Percentiles rank a stretch among this genome's conserved stretches.
phyloP scores from a whole-genome alignment of 805 yeast genomes.

The Candida koratica region DNA sequence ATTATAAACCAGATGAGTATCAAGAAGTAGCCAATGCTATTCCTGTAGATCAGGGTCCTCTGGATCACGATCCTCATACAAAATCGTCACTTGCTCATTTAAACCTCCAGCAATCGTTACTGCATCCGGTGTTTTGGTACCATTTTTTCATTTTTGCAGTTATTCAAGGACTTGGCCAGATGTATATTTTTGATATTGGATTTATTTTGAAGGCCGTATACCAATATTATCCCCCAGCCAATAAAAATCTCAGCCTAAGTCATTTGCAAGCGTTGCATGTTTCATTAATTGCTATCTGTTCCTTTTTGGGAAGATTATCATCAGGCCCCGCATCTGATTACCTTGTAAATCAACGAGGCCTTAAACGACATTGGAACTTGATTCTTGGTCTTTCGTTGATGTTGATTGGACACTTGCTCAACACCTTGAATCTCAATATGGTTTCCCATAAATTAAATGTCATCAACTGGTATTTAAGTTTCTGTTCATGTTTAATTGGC shows the following conservation, averaged over 20 bases:
- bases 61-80: conserved; percentile 1
- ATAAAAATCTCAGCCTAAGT: conserved; percentile 15
- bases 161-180: conserved; percentile 36
- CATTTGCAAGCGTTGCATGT: conserved; percentile 32
- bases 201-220: conserved; percentile 28
- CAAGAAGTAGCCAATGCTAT: conserved; percentile 10
- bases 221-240: conserved; percentile 16
- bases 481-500: conserved; percentile 27
- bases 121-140: conserved; percentile 29
- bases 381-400: conserved; percentile 26
- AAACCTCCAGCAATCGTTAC: conserved; percentile 20
- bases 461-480: conserved; percentile 20
- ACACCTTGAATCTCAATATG: conserved; percentile 16
- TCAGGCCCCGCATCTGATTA: conserved; percentile 32
- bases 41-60: conserved; percentile 1
- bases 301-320: conserved; percentile 29
- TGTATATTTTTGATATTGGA: conserved; percentile 35
- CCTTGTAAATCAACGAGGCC: conserved; percentile 20
- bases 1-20: conserved; percentile 9
- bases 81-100: conserved; percentile 15
- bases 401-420: conserved; percentile 27
- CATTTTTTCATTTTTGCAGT: conserved; percentile 29
- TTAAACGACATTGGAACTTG: conserved; percentile 33
- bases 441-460: conserved; percentile 13
- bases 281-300: conserved; percentile 28